Evolutionary conservation across 768 basidiomycete genomes (phyloP).

Genomic region (Hypholoma sublateritium): DNA sequence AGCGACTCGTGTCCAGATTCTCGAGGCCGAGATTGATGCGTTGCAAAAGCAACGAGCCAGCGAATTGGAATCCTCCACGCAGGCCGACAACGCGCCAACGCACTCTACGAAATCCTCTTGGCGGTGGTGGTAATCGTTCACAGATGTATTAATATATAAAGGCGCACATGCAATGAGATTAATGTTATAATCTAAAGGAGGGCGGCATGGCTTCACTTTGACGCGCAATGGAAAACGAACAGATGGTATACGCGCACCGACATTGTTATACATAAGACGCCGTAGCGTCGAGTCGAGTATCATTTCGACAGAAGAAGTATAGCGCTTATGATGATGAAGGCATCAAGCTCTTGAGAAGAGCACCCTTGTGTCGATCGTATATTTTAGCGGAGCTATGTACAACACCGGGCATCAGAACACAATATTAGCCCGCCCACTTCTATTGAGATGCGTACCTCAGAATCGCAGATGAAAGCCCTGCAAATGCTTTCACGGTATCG

Average conservation of each 20-base stretch:
- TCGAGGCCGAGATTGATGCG: constrained; percentile 60
- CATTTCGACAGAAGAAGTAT: background rate
- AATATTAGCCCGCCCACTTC: background rate
- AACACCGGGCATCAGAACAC: constrained; percentile 1
- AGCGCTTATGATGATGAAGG: constrained; percentile 18
- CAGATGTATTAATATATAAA: background rate
- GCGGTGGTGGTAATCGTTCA: background rate
- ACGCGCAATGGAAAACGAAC: background rate
- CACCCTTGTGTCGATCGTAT: constrained; percentile 67
- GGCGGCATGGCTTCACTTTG: background rate
- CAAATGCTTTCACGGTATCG: constrained; percentile 59
- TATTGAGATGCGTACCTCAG: constrained; percentile 54
- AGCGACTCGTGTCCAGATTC: constrained; percentile 42
- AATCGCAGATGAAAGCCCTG: constrained; percentile 69
- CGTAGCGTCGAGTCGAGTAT: background rate
- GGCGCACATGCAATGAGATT: background rate
- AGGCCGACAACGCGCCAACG: background rate
- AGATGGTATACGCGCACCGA: background rate
- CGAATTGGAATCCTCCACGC: constrained; percentile 6
- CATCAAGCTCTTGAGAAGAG: constrained; percentile 54
- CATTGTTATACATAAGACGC: background rate
- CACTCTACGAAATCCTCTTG: background rate
- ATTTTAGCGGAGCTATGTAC: constrained; percentile 56
- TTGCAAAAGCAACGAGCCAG: constrained; percentile 31
- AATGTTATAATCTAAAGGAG: background rate